These are phyloP conservation scores for Telopea speciosissima DNA, from an alignment of 177 flowering plant species.

Conservation along the genomic window DNA sequence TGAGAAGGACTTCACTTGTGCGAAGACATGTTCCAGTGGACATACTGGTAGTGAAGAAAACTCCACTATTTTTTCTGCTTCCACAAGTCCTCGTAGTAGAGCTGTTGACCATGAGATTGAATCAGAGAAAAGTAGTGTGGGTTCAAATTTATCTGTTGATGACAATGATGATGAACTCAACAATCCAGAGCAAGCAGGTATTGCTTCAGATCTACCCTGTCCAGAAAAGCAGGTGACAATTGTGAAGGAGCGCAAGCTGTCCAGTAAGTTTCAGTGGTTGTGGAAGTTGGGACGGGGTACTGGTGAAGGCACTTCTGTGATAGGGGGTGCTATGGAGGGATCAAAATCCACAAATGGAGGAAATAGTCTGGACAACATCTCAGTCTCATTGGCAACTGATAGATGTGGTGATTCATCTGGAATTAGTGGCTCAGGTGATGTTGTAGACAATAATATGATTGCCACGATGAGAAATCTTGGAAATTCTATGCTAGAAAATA, in stretches of 20 bases:
- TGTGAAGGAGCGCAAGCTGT: conserved; percentile 40
- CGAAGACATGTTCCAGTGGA: conserved; percentile 30
- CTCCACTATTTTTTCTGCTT: conserved; percentile 51
- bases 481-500: conserved; percentile 90
- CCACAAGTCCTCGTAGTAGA: conserved; percentile 42
- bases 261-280: conserved; percentile 59
- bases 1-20: conserved; percentile 21
- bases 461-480: conserved; percentile 69
- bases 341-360: conserved; percentile 22
- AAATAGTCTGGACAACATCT: conserved; percentile 15
- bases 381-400: conserved; percentile 19
- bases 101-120: conserved; percentile 46
- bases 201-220: conserved; percentile 29
- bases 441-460: conserved; percentile 53
- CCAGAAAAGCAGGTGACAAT: conserved; percentile 24
- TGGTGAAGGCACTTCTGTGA: conserved; percentile 50
- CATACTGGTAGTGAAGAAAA: conserved; percentile 49
- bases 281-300: conserved; percentile 70
- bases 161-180: conserved; percentile 32
- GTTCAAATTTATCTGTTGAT: conserved; percentile 45
- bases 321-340: conserved; percentile 26
- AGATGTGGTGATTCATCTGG: conserved; percentile 18
- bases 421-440: conserved; percentile 30
- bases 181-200: conserved; percentile 20
- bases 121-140: conserved; percentile 62